phyloP scores from a whole-genome alignment of 2,329 filamentous ascomycete species.

The Monosporascus ibericus region DNA sequence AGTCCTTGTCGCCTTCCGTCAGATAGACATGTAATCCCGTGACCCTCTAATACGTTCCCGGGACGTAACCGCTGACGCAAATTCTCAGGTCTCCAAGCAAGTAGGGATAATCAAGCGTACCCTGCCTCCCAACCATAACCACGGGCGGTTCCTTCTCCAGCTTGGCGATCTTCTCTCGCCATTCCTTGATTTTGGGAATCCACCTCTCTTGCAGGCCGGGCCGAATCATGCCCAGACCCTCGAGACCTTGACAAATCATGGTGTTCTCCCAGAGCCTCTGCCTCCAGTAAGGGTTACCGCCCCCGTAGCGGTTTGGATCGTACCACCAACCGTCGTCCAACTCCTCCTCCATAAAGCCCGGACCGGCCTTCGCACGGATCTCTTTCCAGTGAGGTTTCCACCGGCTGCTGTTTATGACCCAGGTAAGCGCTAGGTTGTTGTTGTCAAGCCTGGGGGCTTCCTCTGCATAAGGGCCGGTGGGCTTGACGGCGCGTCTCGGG shows the following conservation, averaged over 20 bases:
- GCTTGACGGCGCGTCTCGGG: constrained; percentile 12
- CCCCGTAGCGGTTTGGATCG: neutral
- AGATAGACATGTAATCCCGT: too few species aligned
- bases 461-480: neutral
- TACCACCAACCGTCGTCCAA: constrained; percentile 1
- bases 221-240: constrained; percentile 8
- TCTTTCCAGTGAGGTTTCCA: constrained; percentile 2
- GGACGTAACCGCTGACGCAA: neutral
- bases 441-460: neutral
- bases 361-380: constrained; percentile 3
- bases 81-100: constrained; percentile 7
- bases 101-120: constrained; percentile 11
- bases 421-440: constrained; percentile 3
- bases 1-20: too few species aligned
- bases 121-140: neutral
- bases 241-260: constrained; percentile 12
- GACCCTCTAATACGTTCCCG: neutral
- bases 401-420: constrained; percentile 4
- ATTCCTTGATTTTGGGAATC: constrained; percentile 6
- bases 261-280: constrained; percentile 7
- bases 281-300: neutral
- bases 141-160: constrained; percentile 4
- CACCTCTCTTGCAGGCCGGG: constrained; percentile 3
- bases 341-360: constrained; percentile 3
- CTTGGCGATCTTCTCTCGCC: constrained; percentile 8